These are phyloP conservation scores for Tritrichomonas foetus DNA, from an alignment of 208 protist species.

Conservation along the genomic window DNA sequence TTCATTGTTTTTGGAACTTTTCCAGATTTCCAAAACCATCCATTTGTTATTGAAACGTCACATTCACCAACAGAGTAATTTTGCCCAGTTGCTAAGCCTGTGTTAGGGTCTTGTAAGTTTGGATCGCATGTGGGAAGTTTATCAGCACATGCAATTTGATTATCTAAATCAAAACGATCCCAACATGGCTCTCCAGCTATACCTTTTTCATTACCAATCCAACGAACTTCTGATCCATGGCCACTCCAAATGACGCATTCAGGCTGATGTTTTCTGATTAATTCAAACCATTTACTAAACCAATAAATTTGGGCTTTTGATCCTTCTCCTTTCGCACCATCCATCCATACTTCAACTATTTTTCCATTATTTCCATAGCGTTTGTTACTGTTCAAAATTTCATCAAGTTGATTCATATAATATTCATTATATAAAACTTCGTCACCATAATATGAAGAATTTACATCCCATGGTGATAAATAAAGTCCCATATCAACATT, in stretches of 20 bases:
- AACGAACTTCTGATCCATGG: background rate
- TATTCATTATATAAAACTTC: constrained; percentile 4
- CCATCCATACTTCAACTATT: constrained; percentile 9
- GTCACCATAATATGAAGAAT: background rate
- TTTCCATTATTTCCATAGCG: background rate
- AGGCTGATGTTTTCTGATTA: background rate
- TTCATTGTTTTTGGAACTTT: constrained; percentile 25
- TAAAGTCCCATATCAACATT: background rate
- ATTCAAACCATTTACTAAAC: background rate
- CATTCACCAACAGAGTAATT: background rate
- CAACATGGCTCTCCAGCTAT: background rate
- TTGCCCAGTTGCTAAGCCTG: too few species aligned
- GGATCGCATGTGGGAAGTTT: background rate
- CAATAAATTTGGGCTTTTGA: background rate
- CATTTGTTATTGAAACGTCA: background rate
- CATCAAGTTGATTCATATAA: background rate
- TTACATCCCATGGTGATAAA: background rate
- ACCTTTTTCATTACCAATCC: background rate
- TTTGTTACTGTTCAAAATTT: background rate
- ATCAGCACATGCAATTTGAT: background rate
- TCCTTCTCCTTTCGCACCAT: background rate
- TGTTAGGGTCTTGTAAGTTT: background rate
- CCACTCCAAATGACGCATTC: background rate
- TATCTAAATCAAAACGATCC: background rate
- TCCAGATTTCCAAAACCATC: background rate